Evolutionary conservation across 495 filamentous ascomycete species (phyloP).

Genomic region (Aspergillus mulundensis): DNA sequence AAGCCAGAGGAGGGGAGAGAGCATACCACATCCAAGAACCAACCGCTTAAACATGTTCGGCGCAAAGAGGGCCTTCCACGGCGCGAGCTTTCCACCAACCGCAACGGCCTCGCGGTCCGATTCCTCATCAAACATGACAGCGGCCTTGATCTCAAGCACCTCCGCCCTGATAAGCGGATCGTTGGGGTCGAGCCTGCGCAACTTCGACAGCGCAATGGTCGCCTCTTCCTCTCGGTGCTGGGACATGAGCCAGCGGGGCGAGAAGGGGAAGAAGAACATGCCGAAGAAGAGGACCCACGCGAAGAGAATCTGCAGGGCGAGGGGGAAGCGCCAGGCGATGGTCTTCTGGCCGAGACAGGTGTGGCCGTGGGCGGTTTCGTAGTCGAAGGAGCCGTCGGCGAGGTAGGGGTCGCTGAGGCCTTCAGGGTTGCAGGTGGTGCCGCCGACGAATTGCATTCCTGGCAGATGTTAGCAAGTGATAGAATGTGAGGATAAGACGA

Average conservation of each 20-base stretch:
- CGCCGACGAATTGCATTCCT: slow-evolving; percentile 51
- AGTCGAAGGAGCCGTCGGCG: slow-evolving; percentile 26
- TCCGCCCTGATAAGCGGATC: slow-evolving; percentile 63
- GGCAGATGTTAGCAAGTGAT: slow-evolving; percentile 16
- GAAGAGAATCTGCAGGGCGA: slow-evolving; percentile 49
- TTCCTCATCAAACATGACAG: slow-evolving; percentile 56
- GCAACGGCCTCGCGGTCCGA: slow-evolving; percentile 25
- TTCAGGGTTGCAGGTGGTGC: slow-evolving; percentile 53
- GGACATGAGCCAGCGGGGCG: slow-evolving; percentile 72
- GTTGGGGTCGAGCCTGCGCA: slow-evolving; percentile 55
- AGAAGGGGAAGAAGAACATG: slow-evolving; percentile 71
- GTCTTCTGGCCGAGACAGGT: slow-evolving; percentile 47
- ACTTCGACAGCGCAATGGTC: slow-evolving; percentile 15
- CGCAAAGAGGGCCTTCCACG: slow-evolving; percentile 48
- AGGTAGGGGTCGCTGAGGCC: slow-evolving; percentile 27
- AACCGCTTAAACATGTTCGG: slow-evolving; percentile 62
- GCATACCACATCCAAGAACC: slow-evolving; percentile 44
- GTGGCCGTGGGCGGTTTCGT: slow-evolving; percentile 59
- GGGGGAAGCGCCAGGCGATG: slow-evolving; percentile 41
- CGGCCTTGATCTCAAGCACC: slow-evolving; percentile 61
- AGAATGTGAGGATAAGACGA: background rate
- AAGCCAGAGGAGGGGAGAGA: background rate
- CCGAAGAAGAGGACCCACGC: slow-evolving; percentile 60
- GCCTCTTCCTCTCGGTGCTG: slow-evolving; percentile 76
- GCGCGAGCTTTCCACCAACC: slow-evolving; percentile 53